Conservation (phyloP, 1,284 basidiomycete species). For the Gastroboletus turbinatus region DNA sequence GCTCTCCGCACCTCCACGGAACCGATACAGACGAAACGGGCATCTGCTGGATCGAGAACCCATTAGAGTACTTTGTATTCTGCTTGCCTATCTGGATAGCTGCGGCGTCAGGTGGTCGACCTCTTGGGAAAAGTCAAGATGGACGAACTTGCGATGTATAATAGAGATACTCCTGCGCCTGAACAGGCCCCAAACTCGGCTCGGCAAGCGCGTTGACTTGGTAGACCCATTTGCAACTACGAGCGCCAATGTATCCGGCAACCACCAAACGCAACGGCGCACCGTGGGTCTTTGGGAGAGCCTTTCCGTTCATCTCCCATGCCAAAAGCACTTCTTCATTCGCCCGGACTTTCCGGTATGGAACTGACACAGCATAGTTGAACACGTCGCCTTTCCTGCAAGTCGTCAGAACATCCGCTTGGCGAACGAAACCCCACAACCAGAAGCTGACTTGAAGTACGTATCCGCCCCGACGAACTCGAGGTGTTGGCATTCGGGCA, state of each 20-base stretch:
- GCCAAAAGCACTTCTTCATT: slow-evolving; percentile 56
- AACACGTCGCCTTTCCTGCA: slow-evolving; percentile 47
- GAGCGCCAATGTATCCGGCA: slow-evolving; percentile 57
- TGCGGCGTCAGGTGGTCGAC: not conserved
- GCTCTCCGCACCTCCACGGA: too few species aligned
- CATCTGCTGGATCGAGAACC: slow-evolving; percentile 23
- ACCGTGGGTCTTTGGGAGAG: slow-evolving; percentile 56
- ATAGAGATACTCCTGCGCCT: slow-evolving; percentile 55
- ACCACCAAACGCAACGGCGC: slow-evolving; percentile 53
- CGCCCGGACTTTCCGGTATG: slow-evolving; percentile 49
- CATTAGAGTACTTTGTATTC: slow-evolving; percentile 18
- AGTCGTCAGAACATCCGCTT: not conserved
- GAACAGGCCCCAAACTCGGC: slow-evolving; percentile 52
- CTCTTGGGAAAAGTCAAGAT: not conserved
- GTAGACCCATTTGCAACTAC: slow-evolving; percentile 59
- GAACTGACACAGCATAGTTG: slow-evolving; percentile 57
- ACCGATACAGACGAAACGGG: slow-evolving; percentile 16
- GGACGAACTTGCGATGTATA: slow-evolving; percentile 29
- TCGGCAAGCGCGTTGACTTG: slow-evolving; percentile 50
- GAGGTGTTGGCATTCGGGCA: slow-evolving; percentile 49
- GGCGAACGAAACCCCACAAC: not conserved
- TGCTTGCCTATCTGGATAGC: slow-evolving; percentile 14
- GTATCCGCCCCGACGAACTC: slow-evolving; percentile 60
- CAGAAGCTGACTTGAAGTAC: slow-evolving; percentile 49
- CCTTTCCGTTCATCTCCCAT: slow-evolving; percentile 57